Percentiles rank a stretch among this genome's conserved stretches.
phyloP scores from a whole-genome alignment of 2,329 filamentous ascomycete genomes.

The Fusarium sp. region DNA sequence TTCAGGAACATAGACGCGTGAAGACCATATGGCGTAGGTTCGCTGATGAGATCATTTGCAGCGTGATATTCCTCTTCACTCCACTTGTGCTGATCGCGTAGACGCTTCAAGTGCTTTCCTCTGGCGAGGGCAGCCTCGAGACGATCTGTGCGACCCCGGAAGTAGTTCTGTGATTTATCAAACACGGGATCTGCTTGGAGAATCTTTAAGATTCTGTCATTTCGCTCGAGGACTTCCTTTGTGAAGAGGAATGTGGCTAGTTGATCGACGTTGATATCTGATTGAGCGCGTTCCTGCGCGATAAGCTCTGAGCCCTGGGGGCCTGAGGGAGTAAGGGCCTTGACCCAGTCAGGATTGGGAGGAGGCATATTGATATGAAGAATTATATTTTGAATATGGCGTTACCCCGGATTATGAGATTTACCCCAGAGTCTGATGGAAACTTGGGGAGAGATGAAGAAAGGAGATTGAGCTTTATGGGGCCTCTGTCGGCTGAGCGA shows the following conservation, averaged over 20 bases:
- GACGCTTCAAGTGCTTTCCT: conserved; percentile 76
- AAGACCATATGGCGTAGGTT: conserved; percentile 79
- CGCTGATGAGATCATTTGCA: conserved; percentile 77
- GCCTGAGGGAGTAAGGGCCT: conserved; percentile 60
- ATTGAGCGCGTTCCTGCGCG: conserved; percentile 74
- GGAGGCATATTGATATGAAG: conserved; percentile 40
- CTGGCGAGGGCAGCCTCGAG: conserved; percentile 77
- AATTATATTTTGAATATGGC: not conserved
- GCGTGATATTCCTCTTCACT: conserved; percentile 69
- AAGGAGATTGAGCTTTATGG: conserved; percentile 27
- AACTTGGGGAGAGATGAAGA: not conserved
- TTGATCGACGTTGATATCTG: conserved; percentile 74
- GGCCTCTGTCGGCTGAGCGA: conserved; percentile 28
- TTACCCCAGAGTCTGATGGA: conserved; percentile 3
- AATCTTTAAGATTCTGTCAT: conserved; percentile 71
- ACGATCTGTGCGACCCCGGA: conserved; percentile 74
- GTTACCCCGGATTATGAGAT: conserved; percentile 3
- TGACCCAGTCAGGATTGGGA: conserved; percentile 51
- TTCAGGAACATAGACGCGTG: conserved; percentile 67
- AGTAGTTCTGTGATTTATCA: conserved; percentile 83
- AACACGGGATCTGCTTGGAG: conserved; percentile 77
- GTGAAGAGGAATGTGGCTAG: conserved; percentile 78
- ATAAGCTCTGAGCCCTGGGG: conserved; percentile 78
- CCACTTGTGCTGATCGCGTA: conserved; percentile 78
- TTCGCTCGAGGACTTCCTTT: conserved; percentile 70